These are phyloP conservation scores for Globisporangium nagaii DNA, from an alignment of 352 stramenopile genomes.

Conservation along the genomic window DNA sequence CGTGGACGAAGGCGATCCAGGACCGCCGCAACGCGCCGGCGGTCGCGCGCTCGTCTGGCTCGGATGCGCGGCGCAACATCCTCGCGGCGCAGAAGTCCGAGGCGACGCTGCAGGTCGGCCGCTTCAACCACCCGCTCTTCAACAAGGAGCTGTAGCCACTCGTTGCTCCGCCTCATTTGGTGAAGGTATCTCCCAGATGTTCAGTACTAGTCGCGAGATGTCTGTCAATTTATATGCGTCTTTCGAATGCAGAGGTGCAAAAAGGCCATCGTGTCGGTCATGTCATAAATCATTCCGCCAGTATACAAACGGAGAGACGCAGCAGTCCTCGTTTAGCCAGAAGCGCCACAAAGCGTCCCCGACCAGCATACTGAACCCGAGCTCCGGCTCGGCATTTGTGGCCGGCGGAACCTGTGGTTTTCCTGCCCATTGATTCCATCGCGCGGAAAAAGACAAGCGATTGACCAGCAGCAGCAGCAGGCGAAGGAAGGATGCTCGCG, in stretches of 20 bases:
- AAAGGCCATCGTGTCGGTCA: too few species aligned
- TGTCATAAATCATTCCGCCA: too few species aligned
- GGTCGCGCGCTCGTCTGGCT: constrained; percentile 30
- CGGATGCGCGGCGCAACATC: constrained; percentile 68
- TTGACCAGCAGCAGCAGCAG: background rate
- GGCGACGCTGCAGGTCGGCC: constrained; percentile 52
- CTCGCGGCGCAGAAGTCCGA: constrained; percentile 31
- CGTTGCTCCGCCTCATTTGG: too few species aligned
- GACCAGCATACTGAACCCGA: too few species aligned
- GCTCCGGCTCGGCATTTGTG: too few species aligned
- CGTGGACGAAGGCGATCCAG: constrained; percentile 58
- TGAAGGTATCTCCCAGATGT: too few species aligned
- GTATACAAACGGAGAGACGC: too few species aligned
- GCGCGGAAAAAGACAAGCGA: background rate
- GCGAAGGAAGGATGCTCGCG: constrained; percentile 30
- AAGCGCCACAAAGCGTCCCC: too few species aligned
- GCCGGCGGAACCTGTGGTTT: too few species aligned
- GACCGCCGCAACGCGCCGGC: constrained; percentile 36
- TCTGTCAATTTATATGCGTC: too few species aligned
- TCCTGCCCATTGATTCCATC: constrained; percentile 8
- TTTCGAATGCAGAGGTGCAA: too few species aligned
- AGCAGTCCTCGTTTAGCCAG: too few species aligned
- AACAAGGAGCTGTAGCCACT: constrained; percentile 49
- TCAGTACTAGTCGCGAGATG: background rate
- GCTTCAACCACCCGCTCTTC: constrained; percentile 72